Base-by-base conservation (phyloP, 768 basidiomycete genomes). In the Hemileccinum rubropunctum region DNA sequence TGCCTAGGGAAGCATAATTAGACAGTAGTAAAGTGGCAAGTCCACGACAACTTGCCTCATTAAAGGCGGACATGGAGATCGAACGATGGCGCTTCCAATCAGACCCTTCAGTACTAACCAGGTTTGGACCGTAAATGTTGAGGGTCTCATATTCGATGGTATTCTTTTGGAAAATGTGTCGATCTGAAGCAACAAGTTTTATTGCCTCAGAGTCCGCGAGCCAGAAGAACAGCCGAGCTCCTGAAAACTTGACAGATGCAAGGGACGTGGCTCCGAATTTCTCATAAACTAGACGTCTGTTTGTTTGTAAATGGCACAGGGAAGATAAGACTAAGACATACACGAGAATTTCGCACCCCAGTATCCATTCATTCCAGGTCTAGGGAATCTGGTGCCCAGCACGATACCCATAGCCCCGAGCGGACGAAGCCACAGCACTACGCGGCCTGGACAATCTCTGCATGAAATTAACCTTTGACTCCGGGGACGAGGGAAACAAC, bases 11-110 rank as follows among this genome's bases (percentile, higher is more conserved):
- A 2, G 33, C 2, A 27, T 27, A 0, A 23, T 58, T 20, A 50
- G 42, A 30, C 11, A 12, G 9, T 4, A n/a, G 28, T 30, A 12
- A 30, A 30, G 28, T n/a, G n/a, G n/a, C n/a, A n/a, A n/a, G n/a
- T n/a, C n/a, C n/a, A n/a, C 28, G 9, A 30, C 23, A 23, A 42
- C 60, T 42, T 47, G 66, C 78, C 64, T 80, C 79, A 40, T 71
- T 77, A 59, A 80, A 80, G 1, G 79, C 79, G 11, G 75, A 71
- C 46, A 74, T 77, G 17, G 76, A 64, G 1, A 76, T 65, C 9
- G 58, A 61, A 35, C 76, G 68, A 52, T 79, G 77, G 2, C 75
- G 66, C 42, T 74, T 74, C 78, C 78, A 80, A 15, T 74, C 70
- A 0, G 69, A 46, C 7, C 71, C 75, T 41, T 77, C 77, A 0